A percentile compares a stretch with the other conserved stretches of the same genome.
Evolutionary conservation across 331 rosid species (phyloP).

Genomic region (Ulmus americana): DNA sequence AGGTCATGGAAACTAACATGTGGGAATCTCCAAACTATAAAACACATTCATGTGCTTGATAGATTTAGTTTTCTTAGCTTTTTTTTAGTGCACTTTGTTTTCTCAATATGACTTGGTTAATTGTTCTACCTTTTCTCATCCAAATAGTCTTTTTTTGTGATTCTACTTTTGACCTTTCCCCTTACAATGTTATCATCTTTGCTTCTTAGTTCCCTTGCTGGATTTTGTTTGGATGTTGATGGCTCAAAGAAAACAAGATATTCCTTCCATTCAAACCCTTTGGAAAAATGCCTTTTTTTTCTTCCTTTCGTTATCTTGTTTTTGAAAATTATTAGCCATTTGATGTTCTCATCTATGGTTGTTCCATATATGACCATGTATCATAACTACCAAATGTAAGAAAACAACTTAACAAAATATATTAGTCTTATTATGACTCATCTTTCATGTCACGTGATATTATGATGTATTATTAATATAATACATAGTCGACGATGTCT

Average conservation of each 20-base stretch:
- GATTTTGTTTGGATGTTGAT: slow-evolving; percentile 8
- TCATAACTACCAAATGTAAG: no score
- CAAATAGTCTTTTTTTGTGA: slow-evolving; percentile 1
- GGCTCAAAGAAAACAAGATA: slow-evolving; percentile 5
- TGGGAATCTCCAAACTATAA: no score
- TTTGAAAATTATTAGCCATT: no score
- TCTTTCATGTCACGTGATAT: no score
- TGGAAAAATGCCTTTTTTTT: background rate
- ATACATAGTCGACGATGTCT: no score
- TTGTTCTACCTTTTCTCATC: background rate
- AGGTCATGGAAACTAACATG: no score
- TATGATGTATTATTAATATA: no score
- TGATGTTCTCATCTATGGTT: no score
- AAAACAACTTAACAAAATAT: no score
- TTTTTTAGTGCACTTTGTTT: background rate
- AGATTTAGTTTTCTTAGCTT: background rate
- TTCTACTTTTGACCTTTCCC: slow-evolving; percentile 1
- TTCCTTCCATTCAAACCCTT: background rate
- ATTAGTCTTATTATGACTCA: no score
- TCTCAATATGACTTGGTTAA: background rate
- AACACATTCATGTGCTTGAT: background rate
- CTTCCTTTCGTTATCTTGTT: background rate
- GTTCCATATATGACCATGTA: no score
- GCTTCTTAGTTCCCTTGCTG: background rate
- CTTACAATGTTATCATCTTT: background rate